Conservation (phyloP, 2,329 filamentous ascomycete genomes). For the Colletotrichum horii region DNA sequence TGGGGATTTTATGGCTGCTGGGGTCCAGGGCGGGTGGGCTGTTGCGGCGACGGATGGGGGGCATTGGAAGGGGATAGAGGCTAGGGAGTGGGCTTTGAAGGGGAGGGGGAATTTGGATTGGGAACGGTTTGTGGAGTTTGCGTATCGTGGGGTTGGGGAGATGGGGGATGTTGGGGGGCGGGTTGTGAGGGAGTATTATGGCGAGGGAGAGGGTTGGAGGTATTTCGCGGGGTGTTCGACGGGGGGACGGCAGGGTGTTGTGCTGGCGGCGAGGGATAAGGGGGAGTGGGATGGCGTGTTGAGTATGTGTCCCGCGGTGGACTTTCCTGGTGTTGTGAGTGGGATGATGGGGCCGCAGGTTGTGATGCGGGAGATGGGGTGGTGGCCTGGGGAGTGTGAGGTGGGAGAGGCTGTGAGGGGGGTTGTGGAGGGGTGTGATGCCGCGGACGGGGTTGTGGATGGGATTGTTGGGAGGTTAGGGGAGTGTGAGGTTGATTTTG, state of each 20-base stretch:
- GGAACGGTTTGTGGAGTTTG: not conserved
- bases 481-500: constrained; percentile 19
- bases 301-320: constrained; percentile 48
- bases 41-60: constrained; percentile 28
- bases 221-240: constrained; percentile 66
- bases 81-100: constrained; percentile 20
- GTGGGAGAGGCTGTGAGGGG: constrained; percentile 40
- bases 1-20: constrained; percentile 10
- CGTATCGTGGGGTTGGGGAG: not conserved
- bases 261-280: constrained; percentile 56
- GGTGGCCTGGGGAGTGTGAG: not conserved
- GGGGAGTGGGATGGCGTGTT: constrained; percentile 65
- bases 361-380: not conserved
- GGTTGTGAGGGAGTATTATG: constrained; percentile 52
- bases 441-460: constrained; percentile 50
- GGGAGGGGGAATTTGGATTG: constrained; percentile 7
- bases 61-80: not conserved
- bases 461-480: constrained; percentile 39
- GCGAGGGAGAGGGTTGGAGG: constrained; percentile 36
- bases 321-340: constrained; percentile 4
- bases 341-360: not conserved
- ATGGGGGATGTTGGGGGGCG: constrained; percentile 53
- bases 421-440: constrained; percentile 44
- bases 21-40: constrained; percentile 38
- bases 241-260: constrained; percentile 64